These are phyloP conservation scores for Pittosporum tobira DNA, from an alignment of 129 eudicot species.

Conservation along the genomic window DNA sequence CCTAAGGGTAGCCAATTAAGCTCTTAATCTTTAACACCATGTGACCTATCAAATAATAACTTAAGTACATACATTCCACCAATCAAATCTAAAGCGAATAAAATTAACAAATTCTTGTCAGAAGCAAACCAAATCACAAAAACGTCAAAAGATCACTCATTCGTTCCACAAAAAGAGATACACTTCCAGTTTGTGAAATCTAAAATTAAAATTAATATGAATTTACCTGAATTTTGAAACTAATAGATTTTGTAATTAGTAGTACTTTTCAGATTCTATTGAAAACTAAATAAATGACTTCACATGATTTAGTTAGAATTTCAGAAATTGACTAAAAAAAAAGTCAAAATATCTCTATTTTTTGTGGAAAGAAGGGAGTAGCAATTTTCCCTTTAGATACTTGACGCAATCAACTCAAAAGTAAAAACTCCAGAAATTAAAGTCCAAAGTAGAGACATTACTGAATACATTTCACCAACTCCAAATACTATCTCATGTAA, in stretches of 20 bases:
- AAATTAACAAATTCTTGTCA: constrained; percentile 1
- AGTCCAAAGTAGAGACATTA: background rate
- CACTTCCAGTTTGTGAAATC: too few relatives aligned
- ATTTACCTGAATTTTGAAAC: too few relatives aligned
- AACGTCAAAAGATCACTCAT: too few relatives aligned
- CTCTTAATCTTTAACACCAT: background rate
- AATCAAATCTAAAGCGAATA: constrained; percentile 2
- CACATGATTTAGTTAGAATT: too few relatives aligned
- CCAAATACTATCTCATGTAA: background rate
- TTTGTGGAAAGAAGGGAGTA: too few relatives aligned
- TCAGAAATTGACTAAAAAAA: background rate
- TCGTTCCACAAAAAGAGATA: too few relatives aligned
- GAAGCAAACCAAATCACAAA: too few relatives aligned
- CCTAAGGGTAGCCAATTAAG: background rate
- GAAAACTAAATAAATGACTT: too few relatives aligned
- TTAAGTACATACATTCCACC: background rate
- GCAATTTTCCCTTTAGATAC: background rate
- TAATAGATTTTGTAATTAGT: too few relatives aligned
- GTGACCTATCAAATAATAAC: background rate
- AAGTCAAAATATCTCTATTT: too few relatives aligned
- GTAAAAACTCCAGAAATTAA: background rate
- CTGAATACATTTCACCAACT: background rate
- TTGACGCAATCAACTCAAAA: constrained; percentile 2
- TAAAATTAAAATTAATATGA: too few relatives aligned
- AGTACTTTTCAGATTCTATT: too few relatives aligned